Evolutionary conservation across 1,284 basidiomycete genomes (phyloP), one percentile per base, ranked within the genome.

Genomic region (Sutorius eximius): DNA sequence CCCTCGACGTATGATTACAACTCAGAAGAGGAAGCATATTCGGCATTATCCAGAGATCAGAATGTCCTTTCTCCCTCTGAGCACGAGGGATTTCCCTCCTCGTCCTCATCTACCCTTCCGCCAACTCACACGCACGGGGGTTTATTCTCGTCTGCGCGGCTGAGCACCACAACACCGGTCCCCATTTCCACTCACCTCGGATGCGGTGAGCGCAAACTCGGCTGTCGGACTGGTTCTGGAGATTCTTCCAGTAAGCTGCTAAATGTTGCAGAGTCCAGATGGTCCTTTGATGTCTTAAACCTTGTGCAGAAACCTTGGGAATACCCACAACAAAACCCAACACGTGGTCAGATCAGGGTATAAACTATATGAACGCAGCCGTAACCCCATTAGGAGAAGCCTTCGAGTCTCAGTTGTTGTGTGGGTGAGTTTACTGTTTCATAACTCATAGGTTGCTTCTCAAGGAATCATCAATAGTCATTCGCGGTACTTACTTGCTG

Each of bases 341-440:
- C 0, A 65, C 45, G 0, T 64, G 63, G 63, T 63, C 62, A 2
- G 48, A 65, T 18, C 55, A 60, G 3, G 55, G 58, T 7, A 44
- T 56, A 18, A 18, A 54, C 6, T 65, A 63, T 44, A 56, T 50
- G 9, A 63, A 45, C 12, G 63, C 55, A 2, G 55, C n/a, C 3
- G 52, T 63, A 13, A 47, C 53, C 5, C 37, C 55, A 2, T 45
- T 64, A 3, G 49, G 42, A 13, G 52, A 53, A 6, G 45, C 40
- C 7, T 36, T 24, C 9, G 37, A 22, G 1, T 41, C 53, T 27
- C 51, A n/a, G 5, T 36, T 61, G 24, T 30, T 61, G 8, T 37
- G 51, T 4, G 61, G 61, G 62, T 64, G 33, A 40, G 60, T 55
- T 11, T 3, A 27, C 11, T 15, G 5, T n/a, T 41, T 3, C 1